These are phyloP conservation scores for Spiromastix sp. DNA, from an alignment of 2,329 filamentous ascomycete genomes.

Conservation along the genomic window DNA sequence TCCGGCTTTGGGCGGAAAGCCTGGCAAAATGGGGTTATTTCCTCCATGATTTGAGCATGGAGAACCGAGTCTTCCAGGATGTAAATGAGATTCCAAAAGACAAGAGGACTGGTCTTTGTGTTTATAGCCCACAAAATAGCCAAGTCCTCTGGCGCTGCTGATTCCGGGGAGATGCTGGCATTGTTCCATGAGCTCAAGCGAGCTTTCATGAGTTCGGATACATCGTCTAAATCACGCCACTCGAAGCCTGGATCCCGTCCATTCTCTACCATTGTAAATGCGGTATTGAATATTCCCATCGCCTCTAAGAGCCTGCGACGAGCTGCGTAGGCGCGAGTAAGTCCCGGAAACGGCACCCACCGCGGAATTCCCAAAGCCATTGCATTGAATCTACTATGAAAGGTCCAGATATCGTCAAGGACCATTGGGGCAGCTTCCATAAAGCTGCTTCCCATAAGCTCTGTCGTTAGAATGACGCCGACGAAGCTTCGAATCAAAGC, in stretches of 20 bases:
- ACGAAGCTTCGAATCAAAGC: constrained; percentile 48
- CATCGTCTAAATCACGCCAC: constrained; percentile 40
- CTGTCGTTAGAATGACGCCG: constrained; percentile 36
- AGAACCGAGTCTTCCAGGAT: constrained; percentile 34
- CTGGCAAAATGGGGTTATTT: constrained; percentile 34
- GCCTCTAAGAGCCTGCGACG: constrained; percentile 31
- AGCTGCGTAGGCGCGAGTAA: constrained; percentile 39
- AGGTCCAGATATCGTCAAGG: constrained; percentile 44
- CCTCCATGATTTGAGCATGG: constrained; percentile 32
- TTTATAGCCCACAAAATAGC: constrained; percentile 46
- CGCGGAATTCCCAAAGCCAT: constrained; percentile 47
- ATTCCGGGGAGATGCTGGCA: constrained; percentile 24
- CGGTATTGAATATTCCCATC: constrained; percentile 33
- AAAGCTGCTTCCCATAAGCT: constrained; percentile 44
- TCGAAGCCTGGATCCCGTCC: constrained; percentile 33
- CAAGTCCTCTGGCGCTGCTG: constrained; percentile 34
- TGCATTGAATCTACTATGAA: constrained; percentile 45
- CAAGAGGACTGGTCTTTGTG: constrained; percentile 41
- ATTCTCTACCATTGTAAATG: constrained; percentile 32
- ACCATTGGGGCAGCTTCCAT: constrained; percentile 43
- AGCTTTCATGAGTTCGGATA: constrained; percentile 35
- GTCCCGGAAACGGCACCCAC: constrained; percentile 43
- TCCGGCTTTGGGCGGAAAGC: constrained; percentile 26
- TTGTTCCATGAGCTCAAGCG: constrained; percentile 32
- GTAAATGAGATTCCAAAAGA: constrained; percentile 43